Conservation (phyloP, 2,329 filamentous ascomycete genomes). For the Diaporthe helianthi region DNA sequence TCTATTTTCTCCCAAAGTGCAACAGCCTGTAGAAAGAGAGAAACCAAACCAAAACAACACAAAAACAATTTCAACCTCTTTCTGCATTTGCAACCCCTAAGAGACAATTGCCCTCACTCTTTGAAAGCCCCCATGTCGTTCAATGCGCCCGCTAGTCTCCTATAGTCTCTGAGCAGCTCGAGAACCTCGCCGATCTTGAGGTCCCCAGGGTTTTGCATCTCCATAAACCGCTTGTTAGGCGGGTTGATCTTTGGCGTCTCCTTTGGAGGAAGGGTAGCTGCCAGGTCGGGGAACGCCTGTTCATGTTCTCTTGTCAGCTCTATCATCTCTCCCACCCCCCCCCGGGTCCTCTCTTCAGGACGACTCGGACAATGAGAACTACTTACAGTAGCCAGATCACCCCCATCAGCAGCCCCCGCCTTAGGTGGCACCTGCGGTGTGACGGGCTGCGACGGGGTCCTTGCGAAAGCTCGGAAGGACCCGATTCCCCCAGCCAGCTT, state of each 20-base stretch:
- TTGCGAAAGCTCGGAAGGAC: conserved; percentile 78
- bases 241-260: conserved; percentile 64
- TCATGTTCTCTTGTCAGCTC: background rate
- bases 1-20: conserved; percentile 18
- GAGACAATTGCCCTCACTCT: conserved; percentile 37
- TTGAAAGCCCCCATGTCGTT: conserved; percentile 69
- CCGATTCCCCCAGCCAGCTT: conserved; percentile 72
- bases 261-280: conserved; percentile 61
- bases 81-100: background rate
- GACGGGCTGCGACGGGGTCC: conserved; percentile 54
- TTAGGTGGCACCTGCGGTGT: conserved; percentile 46
- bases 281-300: conserved; percentile 68
- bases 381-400: conserved; percentile 64
- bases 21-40: background rate
- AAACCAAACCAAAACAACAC: background rate
- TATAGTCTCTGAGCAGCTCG: conserved; percentile 76
- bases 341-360: background rate
- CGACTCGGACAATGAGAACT: background rate
- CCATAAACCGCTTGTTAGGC: conserved; percentile 76
- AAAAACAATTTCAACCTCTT: background rate
- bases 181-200: conserved; percentile 76
- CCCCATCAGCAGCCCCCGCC: conserved; percentile 52
- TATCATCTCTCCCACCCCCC: background rate
- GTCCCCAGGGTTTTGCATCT: conserved; percentile 73
- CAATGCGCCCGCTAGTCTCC: conserved; percentile 70